A percentile compares a stretch with the other conserved stretches of the same genome.
Conservation (phyloP, 257 asterid species). For the Sherardia arvensis region DNA sequence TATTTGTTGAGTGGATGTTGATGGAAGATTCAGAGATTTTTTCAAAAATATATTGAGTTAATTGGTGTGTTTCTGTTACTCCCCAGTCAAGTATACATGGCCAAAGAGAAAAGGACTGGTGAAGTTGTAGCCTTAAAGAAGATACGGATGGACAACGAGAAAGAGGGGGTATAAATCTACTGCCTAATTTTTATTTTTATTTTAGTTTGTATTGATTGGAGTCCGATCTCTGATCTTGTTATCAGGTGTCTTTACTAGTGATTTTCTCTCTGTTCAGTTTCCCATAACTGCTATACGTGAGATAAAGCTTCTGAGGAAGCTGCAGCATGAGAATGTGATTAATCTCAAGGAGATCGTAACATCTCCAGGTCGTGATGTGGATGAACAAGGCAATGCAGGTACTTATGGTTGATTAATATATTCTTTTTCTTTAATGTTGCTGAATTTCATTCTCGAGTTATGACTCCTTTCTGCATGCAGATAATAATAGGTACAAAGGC, state of each 20-base stretch:
- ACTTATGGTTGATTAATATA: conserved; percentile 5
- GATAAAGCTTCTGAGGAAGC: conserved; percentile 83
- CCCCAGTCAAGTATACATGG: conserved; percentile 88
- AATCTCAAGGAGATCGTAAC: conserved; percentile 90
- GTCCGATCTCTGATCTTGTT: not conserved
- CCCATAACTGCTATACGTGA: conserved; percentile 95
- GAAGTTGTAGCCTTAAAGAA: conserved; percentile 91
- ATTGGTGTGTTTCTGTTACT: conserved; percentile 1
- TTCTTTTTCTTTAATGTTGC: not conserved
- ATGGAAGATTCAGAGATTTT: too few relatives aligned
- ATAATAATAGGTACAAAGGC: conserved; percentile 73
- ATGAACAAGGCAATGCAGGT: conserved; percentile 64
- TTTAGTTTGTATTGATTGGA: conserved; percentile 9
- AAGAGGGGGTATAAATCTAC: conserved; percentile 74
- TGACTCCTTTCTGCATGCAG: conserved; percentile 29
- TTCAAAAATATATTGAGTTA: too few relatives aligned
- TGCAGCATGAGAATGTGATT: conserved; percentile 84
- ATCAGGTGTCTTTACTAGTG: not conserved
- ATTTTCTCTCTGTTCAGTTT: conserved; percentile 42
- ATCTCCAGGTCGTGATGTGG: conserved; percentile 73
- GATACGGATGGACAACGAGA: conserved; percentile 97
- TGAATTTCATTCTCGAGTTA: conserved; percentile 12
- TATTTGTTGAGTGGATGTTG: too few relatives aligned
- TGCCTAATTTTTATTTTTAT: conserved; percentile 10
- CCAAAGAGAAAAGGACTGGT: conserved; percentile 72